Conservation (phyloP, 257 asterid genomes). For the Solanum bulbocastanum region DNA sequence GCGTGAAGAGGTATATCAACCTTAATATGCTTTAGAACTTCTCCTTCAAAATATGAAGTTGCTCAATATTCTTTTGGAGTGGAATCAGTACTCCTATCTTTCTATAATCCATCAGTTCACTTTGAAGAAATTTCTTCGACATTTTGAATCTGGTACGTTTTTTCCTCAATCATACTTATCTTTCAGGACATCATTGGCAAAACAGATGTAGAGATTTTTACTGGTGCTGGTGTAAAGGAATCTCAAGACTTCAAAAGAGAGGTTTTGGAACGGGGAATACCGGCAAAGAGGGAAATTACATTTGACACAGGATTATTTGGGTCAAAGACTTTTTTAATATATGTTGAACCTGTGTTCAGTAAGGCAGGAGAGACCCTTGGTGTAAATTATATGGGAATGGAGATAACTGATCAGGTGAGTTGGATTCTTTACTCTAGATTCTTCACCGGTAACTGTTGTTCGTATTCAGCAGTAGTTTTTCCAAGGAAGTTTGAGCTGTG, state of each 20-base stretch:
- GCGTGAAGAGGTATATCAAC: slow-evolving; percentile 57
- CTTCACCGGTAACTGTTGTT: not conserved
- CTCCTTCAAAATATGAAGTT: not conserved
- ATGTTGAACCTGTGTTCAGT: slow-evolving; percentile 85
- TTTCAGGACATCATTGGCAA: slow-evolving; percentile 87
- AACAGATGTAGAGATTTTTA: slow-evolving; percentile 78
- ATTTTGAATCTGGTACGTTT: not conserved
- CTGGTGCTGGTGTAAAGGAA: slow-evolving; percentile 81
- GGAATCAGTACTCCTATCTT: not conserved
- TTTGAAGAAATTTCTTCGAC: not conserved
- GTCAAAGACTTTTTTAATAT: slow-evolving; percentile 66
- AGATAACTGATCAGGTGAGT: slow-evolving; percentile 75
- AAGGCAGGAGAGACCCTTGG: slow-evolving; percentile 80
- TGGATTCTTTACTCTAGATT: not conserved
- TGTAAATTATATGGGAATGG: slow-evolving; percentile 94
- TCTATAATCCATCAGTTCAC: not conserved
- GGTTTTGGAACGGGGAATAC: slow-evolving; percentile 67
- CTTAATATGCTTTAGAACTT: not conserved
- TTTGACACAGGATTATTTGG: slow-evolving; percentile 83
- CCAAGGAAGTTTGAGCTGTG: not conserved
- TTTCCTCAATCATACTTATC: slow-evolving; percentile 5
- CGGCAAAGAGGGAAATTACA: slow-evolving; percentile 85
- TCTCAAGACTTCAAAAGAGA: slow-evolving; percentile 87
- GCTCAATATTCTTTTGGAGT: not conserved
- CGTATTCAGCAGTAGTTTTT: not conserved